Evolutionary conservation across 306 rosid species (phyloP), one percentile per base, ranked within the genome.

Genomic region (Quercus mongolica): DNA sequence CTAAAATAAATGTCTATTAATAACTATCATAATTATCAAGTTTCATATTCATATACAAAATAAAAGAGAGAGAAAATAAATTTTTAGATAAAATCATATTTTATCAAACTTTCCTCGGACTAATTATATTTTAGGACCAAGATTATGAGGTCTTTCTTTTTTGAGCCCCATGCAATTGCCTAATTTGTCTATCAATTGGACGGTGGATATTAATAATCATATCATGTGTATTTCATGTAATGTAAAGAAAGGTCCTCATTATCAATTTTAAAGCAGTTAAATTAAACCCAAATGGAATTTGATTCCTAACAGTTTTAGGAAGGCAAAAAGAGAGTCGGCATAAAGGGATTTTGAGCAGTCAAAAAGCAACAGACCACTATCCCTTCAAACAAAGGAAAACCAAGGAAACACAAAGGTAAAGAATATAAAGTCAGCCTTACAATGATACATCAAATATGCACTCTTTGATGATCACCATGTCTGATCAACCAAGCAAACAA

Each of bases 301-400:
- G 83, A 91, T 91, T 85, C 91, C 82, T 54, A 81, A 71, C 74
- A 76, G 63, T 80, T 78, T 14, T 67, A 56, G 28, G 59, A 71
- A 56, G 75, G 83, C 52, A 12, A 65, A 65, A 76, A 54, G 63
- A 74, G 46, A 69, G 80, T 57, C 69, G 30, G 71, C 80, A 33
- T 68, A 74, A 25, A 82, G 78, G 69, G 72, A 11, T 18, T 84
- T 83, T 64, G 81, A 81, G 77, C 84, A 35, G 84, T 83, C 73
- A 77, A 83, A 87, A 91, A 89, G 93, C 76, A 75, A 85, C 83
- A 67, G 13, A 14, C n/a, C 80, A 51, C 56, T 75, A 68, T 75
- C 80, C 89, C 82, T 71, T 70, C 58, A 63, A 30, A 68, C 71
- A 63, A 88, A 83, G 78, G 77, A 79, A 83, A 83, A 55, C 69